Evolutionary conservation across 176 grass and related monocot genomes (phyloP).

Genomic region (Secale cereale): DNA sequence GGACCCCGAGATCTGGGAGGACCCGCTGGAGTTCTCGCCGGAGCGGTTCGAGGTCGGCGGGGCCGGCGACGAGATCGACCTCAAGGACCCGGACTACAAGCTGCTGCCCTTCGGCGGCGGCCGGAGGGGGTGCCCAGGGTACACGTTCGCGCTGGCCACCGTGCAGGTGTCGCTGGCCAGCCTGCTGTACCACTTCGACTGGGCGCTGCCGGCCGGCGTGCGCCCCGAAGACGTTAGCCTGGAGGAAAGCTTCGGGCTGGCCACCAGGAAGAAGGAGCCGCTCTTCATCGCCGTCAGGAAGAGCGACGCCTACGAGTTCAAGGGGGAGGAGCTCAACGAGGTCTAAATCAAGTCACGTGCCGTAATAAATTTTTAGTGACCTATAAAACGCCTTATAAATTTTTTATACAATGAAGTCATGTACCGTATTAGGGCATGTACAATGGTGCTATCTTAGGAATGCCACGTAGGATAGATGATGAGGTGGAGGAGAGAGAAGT

Average conservation of each 20-base stretch:
- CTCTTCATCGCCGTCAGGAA: constrained; percentile 28
- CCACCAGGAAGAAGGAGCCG: constrained; percentile 40
- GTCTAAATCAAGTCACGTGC: background rate
- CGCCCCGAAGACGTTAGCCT: constrained; percentile 37
- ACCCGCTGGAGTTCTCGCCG: constrained; percentile 32
- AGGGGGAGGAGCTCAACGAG: constrained; percentile 25
- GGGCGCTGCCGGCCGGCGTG: constrained; percentile 40
- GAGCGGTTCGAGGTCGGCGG: constrained; percentile 34
- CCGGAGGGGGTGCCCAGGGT: constrained; percentile 10
- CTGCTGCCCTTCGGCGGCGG: constrained; percentile 48
- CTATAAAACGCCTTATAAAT: no score
- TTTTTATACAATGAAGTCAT: no score
- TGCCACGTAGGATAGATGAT: no score
- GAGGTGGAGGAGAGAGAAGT: no score
- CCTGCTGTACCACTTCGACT: constrained; percentile 51
- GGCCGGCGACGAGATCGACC: constrained; percentile 15
- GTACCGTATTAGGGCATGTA: no score
- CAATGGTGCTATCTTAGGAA: no score
- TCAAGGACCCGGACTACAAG: constrained; percentile 45
- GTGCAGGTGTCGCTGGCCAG: constrained; percentile 34
- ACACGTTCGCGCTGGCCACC: constrained; percentile 42
- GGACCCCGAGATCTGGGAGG: constrained; percentile 41
- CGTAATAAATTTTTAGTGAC: no score
- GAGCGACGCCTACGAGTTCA: constrained; percentile 29
- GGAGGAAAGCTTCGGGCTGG: constrained; percentile 38